Evolutionary conservation across 192 early-diverging fungal genomes (phyloP), one percentile per base, ranked within the genome.

Genomic region (Entomortierella lignicola): DNA sequence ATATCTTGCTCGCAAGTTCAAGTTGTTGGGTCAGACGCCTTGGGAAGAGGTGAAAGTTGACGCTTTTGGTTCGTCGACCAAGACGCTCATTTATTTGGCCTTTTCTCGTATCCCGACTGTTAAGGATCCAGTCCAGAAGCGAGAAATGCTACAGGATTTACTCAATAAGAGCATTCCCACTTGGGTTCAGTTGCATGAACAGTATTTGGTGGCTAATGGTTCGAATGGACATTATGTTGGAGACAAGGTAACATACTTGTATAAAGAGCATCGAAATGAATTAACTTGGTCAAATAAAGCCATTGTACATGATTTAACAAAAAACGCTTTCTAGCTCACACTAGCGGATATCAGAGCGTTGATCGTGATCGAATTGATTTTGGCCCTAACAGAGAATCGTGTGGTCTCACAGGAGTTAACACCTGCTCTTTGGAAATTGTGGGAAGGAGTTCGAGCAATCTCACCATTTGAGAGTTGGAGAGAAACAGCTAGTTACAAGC

Each of bases 1-100:
- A 39, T 65, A 82, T 58, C 50, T 82, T 2, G 57, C 72, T 23
- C 31, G 48, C 41, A 68, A 74, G 48, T 82, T 82, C 66, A 37
- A 56, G 20, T 32, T 82, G 5, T 11, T 57, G 2, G 66, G 80
- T 17, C 4, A 54, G 2, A 66, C 60, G 30, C 15, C 55, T 2
- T 66, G 55, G 62, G 64, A 67, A 23, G 41, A 54, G 20, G 47
- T 54, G 8, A 53, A 41, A 12, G 56, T 67, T 15, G 32, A 60
- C 43, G 42, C 48, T 27, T 62, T 11, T 8, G 21, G 26, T n/a
- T 84, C 86, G 61, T 41, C 85, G 4, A 67, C 37, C 47, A 50
- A 68, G 39, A 69, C 34, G 48, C 32, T 74, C 1, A 37, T 60
- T 11, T 53, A 20, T 17, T 56, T 52, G 39, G 41, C 56, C 27